phyloP scores from a whole-genome alignment of 2,329 filamentous ascomycete species.

The Cercospora sp. region DNA sequence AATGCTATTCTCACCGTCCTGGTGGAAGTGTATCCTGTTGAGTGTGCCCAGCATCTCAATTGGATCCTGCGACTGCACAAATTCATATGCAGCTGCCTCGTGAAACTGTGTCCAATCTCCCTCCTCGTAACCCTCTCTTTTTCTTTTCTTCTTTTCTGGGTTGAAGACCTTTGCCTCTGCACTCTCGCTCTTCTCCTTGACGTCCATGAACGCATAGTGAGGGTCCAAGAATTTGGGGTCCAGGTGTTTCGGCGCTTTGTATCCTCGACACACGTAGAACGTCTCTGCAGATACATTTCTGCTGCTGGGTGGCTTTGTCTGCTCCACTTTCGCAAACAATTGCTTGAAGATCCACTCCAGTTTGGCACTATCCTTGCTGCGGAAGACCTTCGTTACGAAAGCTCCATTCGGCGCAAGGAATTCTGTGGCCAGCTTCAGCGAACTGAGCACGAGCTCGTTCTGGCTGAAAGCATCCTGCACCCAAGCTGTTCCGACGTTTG shows the following conservation, averaged over 20 bases:
- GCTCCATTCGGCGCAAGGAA: conserved; percentile 86
- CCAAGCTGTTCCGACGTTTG: conserved; percentile 97
- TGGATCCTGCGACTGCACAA: conserved; percentile 89
- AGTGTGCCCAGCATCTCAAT: conserved; percentile 85
- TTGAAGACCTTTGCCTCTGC: conserved; percentile 99
- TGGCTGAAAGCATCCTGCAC: conserved; percentile 98
- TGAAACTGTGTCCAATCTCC: conserved; percentile 93
- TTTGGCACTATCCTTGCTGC: conserved; percentile 95
- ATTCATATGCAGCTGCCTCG: conserved; percentile 82
- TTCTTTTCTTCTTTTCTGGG: conserved; percentile 94
- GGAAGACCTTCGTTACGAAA: conserved; percentile 96
- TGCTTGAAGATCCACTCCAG: conserved; percentile 98
- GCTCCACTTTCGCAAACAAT: conserved; percentile 90
- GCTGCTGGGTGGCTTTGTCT: conserved; percentile 93
- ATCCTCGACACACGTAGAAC: conserved; percentile 94
- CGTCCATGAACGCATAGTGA: conserved; percentile 84
- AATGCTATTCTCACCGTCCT: conserved; percentile 73
- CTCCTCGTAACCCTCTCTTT: conserved; percentile 96
- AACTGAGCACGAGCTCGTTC: conserved; percentile 85
- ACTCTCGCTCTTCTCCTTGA: conserved; percentile 82
- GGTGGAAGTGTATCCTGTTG: conserved; percentile 81
- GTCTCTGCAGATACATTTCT: conserved; percentile 97
- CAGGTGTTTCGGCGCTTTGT: conserved; percentile 89
- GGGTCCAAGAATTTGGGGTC: conserved; percentile 92
- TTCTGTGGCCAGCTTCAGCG: conserved; percentile 90